Evolutionary conservation across 192 early-diverging fungal species (phyloP), one percentile per base, ranked within the genome.

Genomic region (Kickxella alabastrina): DNA sequence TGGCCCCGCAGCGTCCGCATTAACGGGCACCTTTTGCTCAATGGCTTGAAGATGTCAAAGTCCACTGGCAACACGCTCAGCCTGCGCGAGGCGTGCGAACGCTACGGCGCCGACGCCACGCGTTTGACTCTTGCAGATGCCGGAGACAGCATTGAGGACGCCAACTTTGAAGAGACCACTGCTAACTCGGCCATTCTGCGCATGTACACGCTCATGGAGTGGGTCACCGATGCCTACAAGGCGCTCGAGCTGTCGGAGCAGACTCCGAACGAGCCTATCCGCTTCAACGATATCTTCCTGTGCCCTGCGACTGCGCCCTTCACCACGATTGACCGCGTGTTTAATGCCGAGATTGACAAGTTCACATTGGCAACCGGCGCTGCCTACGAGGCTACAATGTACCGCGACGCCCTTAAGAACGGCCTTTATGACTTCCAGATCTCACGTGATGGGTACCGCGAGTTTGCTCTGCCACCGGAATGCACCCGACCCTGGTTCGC

Each of bases 31-130:
- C 78, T 99, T 75, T 79, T 95, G 72, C 68, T 99, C 49, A 97
- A 99, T 74, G 69, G 82, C 34, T 87, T 92, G 24, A 99, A 99
- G 83, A 99, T 99, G 97, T 84, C 89, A 54, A 99, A 99, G 75
- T 92, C 88, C 15, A 95, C 90, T 8, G 97, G 97, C 34, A 99
- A 97, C 81, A 95, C 92, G 60, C 68, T 98, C 75, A 95, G 86
- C 32, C 65, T 95, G 46, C 58, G 68, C 43, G 86, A 97, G 44
- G 82, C 88, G 13, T 68, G 90, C 27, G 80, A 83, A 26, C 86
- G 82, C 54, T 99, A 88, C 53, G 93, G 97, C 54, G 95, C 97
- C 32, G 97, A 99, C 65, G 97, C 95, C 27, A 91, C 91, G 9
- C 87, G 95, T 27, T 79, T 99, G 65, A 85, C 92, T 4, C 80